A percentile compares a stretch with the other conserved stretches of the same genome.
phyloP scores from a whole-genome alignment of 2,329 filamentous ascomycete species.

The Sporothrix phasma region DNA sequence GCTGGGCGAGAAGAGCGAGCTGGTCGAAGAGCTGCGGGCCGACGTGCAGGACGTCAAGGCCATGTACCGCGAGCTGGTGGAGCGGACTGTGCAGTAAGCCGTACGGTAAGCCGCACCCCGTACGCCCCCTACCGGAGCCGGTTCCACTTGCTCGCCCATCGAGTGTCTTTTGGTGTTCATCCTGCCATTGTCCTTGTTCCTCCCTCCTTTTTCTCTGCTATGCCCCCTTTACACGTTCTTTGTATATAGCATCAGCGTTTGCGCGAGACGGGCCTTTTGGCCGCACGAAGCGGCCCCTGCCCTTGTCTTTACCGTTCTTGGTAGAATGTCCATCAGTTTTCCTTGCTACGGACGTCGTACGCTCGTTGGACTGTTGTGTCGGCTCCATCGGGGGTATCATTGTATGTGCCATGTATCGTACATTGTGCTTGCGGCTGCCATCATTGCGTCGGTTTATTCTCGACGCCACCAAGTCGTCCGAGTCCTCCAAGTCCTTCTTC shows the following conservation, averaged over 20 bases:
- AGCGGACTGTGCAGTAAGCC: slow-evolving; percentile 52
- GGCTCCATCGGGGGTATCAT: slow-evolving; percentile 1
- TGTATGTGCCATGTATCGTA: not conserved
- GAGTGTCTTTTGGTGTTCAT: no score
- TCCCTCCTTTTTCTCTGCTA: not conserved
- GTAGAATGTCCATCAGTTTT: not conserved
- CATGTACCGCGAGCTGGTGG: slow-evolving; percentile 89
- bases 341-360: no score
- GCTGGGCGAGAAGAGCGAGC: slow-evolving; percentile 93
- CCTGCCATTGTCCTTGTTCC: not conserved
- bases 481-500: not conserved
- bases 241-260: slow-evolving; percentile 2
- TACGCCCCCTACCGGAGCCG: no score
- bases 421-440: not conserved
- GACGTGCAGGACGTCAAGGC: slow-evolving; percentile 91
- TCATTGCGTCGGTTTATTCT: no score
- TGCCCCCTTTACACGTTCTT: not conserved
- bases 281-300: not conserved
- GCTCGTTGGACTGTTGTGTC: no score
- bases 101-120: no score
- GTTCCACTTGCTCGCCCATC: no score
- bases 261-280: not conserved
- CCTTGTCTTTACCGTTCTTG: not conserved
- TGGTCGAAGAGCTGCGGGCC: slow-evolving; percentile 78
- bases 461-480: no score